Percentiles rank a stretch among this genome's conserved stretches.
phyloP scores from a whole-genome alignment of 2,329 filamentous ascomycete species.

The Plenodomus lindquistii region DNA sequence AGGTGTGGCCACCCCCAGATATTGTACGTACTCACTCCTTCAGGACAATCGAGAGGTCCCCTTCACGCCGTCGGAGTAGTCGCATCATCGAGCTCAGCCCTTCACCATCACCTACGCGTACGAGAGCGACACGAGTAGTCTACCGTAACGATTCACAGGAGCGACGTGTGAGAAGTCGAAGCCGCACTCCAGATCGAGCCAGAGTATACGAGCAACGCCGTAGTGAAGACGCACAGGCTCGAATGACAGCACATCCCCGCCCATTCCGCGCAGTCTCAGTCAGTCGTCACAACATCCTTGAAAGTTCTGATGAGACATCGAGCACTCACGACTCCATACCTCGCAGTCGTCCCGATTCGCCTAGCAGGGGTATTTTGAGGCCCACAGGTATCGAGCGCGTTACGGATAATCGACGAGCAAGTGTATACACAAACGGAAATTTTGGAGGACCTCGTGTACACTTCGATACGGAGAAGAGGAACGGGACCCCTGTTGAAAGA shows the following conservation, averaged over 20 bases:
- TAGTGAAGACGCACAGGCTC: constrained; percentile 24
- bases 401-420: constrained; percentile 16
- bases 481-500: constrained; percentile 1
- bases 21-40: constrained; percentile 26
- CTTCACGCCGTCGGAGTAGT: constrained; percentile 12
- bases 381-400: constrained; percentile 18
- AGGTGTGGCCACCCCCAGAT: constrained; percentile 31
- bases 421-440: constrained; percentile 30
- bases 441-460: constrained; percentile 35
- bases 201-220: constrained; percentile 8
- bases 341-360: constrained; percentile 13
- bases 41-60: constrained; percentile 13
- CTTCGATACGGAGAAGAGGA: constrained; percentile 23
- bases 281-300: constrained; percentile 14
- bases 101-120: constrained; percentile 24
- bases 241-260: constrained; percentile 30
- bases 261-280: constrained; percentile 28
- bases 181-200: constrained; percentile 13
- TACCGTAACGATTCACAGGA: constrained; percentile 24
- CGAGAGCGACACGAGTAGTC: constrained; percentile 14
- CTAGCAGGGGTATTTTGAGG: constrained; percentile 32
- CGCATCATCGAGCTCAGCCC: constrained; percentile 29
- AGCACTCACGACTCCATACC: constrained; percentile 15
- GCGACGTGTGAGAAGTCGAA: constrained; percentile 12
- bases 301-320: constrained; percentile 22